Evolutionary conservation across 306 rosid species (phyloP).

Genomic region (Vachellia pachyceras): DNA sequence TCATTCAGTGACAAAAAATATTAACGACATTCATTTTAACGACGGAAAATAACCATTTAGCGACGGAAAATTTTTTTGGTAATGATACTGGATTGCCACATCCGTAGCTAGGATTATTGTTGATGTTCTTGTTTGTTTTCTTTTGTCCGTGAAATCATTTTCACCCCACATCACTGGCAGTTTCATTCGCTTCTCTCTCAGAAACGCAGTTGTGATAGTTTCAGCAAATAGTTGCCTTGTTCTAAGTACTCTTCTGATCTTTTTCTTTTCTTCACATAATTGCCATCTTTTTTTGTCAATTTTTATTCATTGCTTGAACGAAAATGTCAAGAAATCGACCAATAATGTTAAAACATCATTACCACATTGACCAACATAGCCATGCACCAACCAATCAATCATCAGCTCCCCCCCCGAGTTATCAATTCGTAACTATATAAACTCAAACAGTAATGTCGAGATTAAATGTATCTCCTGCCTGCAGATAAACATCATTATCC

Average conservation of each 20-base stretch:
- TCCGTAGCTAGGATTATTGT: neutral
- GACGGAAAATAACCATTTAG: too few species aligned
- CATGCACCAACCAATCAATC: too few species aligned
- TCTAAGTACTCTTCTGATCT: neutral
- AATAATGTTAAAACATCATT: too few species aligned
- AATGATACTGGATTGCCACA: neutral
- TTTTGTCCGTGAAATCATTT: neutral
- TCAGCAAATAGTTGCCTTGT: neutral
- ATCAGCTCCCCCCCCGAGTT: too few species aligned
- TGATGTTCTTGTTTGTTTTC: conserved; percentile 12
- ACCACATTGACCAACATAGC: too few species aligned
- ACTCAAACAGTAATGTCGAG: too few species aligned
- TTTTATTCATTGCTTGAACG: conserved; percentile 9
- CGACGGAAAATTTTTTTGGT: too few species aligned
- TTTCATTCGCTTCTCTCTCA: conserved; percentile 1
- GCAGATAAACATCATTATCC: too few species aligned
- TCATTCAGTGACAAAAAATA: too few species aligned
- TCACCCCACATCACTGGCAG: neutral
- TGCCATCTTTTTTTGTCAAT: neutral
- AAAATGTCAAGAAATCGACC: neutral
- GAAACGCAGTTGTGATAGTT: neutral
- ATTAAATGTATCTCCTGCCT: too few species aligned
- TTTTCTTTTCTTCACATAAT: neutral
- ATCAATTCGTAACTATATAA: too few species aligned
- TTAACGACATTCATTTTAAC: too few species aligned